Percentiles rank a stretch among this genome's conserved stretches.
Evolutionary conservation across 2,329 filamentous ascomycete species (phyloP).

Genomic region (Mycogone perniciosa): DNA sequence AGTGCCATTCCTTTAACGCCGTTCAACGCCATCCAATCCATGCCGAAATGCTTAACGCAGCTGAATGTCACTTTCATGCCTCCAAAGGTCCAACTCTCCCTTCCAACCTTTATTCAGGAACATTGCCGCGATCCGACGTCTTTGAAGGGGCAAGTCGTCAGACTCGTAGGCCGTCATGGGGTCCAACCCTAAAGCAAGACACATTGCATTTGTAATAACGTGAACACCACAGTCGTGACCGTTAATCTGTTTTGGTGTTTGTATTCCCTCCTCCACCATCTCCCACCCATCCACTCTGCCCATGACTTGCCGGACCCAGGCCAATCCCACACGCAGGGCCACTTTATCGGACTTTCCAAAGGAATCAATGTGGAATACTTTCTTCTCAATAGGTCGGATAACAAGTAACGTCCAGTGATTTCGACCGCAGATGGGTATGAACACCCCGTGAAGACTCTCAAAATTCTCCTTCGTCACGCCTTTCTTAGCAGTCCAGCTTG

Average conservation of each 20-base stretch:
- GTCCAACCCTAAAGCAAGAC: constrained; percentile 47
- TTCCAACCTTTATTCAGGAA: constrained; percentile 61
- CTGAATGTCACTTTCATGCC: not conserved
- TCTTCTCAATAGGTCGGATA: constrained; percentile 53
- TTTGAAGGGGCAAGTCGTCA: constrained; percentile 52
- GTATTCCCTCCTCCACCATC: constrained; percentile 53
- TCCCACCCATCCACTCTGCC: constrained; percentile 40
- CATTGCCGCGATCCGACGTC: constrained; percentile 56
- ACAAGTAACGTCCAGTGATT: constrained; percentile 68
- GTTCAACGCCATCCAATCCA: not conserved
- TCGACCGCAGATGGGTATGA: constrained; percentile 61
- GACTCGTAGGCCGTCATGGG: constrained; percentile 44
- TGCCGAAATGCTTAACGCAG: not conserved
- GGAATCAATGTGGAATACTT: constrained; percentile 65
- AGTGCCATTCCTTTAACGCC: too few relatives aligned
- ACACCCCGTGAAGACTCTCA: constrained; percentile 57
- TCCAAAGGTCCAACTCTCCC: constrained; percentile 49
- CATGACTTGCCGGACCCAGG: constrained; percentile 43
- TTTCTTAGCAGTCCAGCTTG: too few relatives aligned
- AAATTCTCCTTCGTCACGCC: constrained; percentile 56
- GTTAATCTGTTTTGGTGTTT: constrained; percentile 57
- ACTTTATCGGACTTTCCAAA: constrained; percentile 32
- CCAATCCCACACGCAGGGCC: constrained; percentile 29
- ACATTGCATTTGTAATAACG: constrained; percentile 66
- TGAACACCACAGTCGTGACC: constrained; percentile 73